Conservation (phyloP, 1,139 yeast genomes). For the Candida tetrigidarum region DNA sequence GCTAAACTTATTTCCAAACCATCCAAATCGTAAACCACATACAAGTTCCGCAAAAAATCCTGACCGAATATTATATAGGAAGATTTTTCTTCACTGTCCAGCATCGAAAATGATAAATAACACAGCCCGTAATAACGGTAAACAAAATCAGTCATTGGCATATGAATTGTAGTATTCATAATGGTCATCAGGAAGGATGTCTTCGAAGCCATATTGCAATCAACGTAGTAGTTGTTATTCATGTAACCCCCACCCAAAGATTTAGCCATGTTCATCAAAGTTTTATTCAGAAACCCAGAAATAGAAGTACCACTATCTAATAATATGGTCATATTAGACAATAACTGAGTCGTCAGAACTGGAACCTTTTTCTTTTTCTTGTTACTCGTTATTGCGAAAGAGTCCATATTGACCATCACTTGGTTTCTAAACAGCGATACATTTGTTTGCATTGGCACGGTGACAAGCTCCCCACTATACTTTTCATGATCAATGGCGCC, state of each 20-base stretch:
- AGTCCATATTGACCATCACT: not conserved
- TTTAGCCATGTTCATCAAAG: not conserved
- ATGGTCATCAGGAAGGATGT: not conserved
- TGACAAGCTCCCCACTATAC: slow-evolving; percentile 22
- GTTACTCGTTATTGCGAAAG: not conserved
- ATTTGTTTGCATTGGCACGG: not conserved
- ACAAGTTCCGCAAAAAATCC: not conserved
- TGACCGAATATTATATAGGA: slow-evolving; percentile 3
- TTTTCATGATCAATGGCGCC: slow-evolving; percentile 34
- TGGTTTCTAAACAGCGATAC: slow-evolving; percentile 1
- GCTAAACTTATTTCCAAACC: slow-evolving; percentile 4
- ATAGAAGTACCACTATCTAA: slow-evolving; percentile 2
- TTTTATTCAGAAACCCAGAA: slow-evolving; percentile 2
- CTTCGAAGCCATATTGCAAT: not conserved
- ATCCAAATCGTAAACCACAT: slow-evolving; percentile 4
- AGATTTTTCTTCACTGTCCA: slow-evolving; percentile 1
- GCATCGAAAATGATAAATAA: not conserved
- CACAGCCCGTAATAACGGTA: slow-evolving; percentile 1
- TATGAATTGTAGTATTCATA: not conserved
- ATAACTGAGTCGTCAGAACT: not conserved
- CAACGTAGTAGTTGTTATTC: slow-evolving; percentile 2
- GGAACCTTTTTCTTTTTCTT: not conserved
- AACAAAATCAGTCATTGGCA: not conserved
- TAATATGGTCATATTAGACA: not conserved
- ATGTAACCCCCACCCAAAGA: not conserved